Percentiles rank a stretch among this genome's conserved stretches.
phyloP scores from a whole-genome alignment of 2,329 filamentous ascomycete genomes.

The Neocatenulostroma microsporum region DNA sequence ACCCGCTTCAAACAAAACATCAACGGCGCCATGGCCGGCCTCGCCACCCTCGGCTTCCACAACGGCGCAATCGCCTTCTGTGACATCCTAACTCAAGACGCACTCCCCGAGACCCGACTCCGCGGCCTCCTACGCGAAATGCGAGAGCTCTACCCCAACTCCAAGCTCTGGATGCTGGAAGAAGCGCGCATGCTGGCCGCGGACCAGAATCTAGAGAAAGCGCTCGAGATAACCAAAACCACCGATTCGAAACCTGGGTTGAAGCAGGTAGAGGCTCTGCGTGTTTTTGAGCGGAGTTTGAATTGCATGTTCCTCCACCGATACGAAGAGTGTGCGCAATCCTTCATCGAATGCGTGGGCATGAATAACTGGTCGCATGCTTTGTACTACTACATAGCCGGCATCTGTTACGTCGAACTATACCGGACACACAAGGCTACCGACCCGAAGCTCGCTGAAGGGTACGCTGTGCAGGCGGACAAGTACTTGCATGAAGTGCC shows the following conservation, averaged over 20 bases:
- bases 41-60: conserved; percentile 78
- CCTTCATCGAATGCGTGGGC: conserved; percentile 63
- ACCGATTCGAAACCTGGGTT: conserved; percentile 52
- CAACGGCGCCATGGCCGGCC: conserved; percentile 81
- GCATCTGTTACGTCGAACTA: conserved; percentile 66
- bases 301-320: conserved; percentile 70
- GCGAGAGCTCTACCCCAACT: conserved; percentile 70
- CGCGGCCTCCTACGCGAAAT: conserved; percentile 62
- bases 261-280: conserved; percentile 79
- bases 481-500: conserved; percentile 65
- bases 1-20: conserved; percentile 71
- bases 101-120: conserved; percentile 63
- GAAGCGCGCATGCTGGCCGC: conserved; percentile 70
- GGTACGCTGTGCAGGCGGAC: conserved; percentile 47
- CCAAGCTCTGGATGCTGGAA: conserved; percentile 78
- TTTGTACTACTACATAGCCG: conserved; percentile 84
- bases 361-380: conserved; percentile 88
- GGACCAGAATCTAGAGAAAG: conserved; percentile 57
- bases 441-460: conserved; percentile 42
- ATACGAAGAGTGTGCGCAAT: conserved; percentile 64
- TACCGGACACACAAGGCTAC: conserved; percentile 57
- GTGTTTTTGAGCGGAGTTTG: conserved; percentile 75
- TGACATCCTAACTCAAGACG: conserved; percentile 68
- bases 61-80: conserved; percentile 78
- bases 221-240: conserved; percentile 52